phyloP scores from a whole-genome alignment of 345 rosid genomes.

The Physaria fendleri region DNA sequence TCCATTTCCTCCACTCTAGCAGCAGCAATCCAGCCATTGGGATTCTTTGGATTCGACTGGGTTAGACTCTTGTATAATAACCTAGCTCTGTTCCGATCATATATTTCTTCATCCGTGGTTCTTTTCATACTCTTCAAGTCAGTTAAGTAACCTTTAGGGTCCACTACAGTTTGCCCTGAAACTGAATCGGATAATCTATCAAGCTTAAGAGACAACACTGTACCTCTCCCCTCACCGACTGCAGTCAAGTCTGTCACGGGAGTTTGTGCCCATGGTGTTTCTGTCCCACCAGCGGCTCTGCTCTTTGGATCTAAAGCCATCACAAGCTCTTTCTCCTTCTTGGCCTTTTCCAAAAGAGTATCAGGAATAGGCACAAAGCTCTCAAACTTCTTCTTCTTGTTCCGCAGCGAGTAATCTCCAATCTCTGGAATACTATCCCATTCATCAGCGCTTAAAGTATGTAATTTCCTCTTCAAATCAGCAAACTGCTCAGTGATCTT shows the following conservation, averaged over 20 bases:
- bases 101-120: constrained; percentile 90
- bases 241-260: constrained; percentile 88
- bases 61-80: constrained; percentile 79
- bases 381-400: constrained; percentile 88
- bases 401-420: constrained; percentile 78
- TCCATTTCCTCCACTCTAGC: constrained; percentile 97
- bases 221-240: constrained; percentile 95
- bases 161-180: constrained; percentile 82
- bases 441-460: constrained; percentile 58
- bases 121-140: constrained; percentile 93
- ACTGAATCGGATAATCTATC: constrained; percentile 89
- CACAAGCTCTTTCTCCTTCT: constrained; percentile 91
- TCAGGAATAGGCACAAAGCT: constrained; percentile 90
- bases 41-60: constrained; percentile 83
- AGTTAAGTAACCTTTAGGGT: constrained; percentile 87
- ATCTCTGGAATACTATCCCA: constrained; percentile 94
- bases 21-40: constrained; percentile 96
- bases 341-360: constrained; percentile 85
- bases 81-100: constrained; percentile 90
- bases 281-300: constrained; percentile 65
- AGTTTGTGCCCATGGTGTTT: constrained; percentile 87
- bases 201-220: constrained; percentile 77
- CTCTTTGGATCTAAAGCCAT: constrained; percentile 95
- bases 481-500: constrained; percentile 92
- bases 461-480: constrained; percentile 78